These are phyloP conservation scores for Populus trichocarpa DNA, from an alignment of 441 rosid species.

Conservation along the genomic window DNA sequence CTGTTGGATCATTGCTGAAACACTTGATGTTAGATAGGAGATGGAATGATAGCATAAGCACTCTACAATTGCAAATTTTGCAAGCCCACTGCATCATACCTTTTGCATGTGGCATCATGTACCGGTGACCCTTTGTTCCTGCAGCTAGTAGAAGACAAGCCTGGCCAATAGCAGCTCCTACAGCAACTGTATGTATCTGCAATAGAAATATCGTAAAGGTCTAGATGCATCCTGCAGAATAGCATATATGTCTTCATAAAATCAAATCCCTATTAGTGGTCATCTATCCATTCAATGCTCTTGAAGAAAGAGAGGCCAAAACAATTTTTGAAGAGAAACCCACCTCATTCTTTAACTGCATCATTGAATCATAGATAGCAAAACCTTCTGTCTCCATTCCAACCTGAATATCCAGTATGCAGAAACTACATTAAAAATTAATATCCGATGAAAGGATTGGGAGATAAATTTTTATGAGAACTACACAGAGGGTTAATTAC, in stretches of 20 bases:
- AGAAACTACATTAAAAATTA: not conserved
- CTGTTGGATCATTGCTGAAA: slow-evolving; percentile 77
- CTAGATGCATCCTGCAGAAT: not conserved
- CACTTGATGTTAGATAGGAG: not conserved
- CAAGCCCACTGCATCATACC: slow-evolving; percentile 34
- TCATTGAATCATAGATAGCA: slow-evolving; percentile 82
- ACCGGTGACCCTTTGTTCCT: slow-evolving; percentile 75
- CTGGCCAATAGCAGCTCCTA: slow-evolving; percentile 79
- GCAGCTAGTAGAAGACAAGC: slow-evolving; percentile 83
- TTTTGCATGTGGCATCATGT: slow-evolving; percentile 88
- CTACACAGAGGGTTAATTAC: not conserved
- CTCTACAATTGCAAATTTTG: not conserved
- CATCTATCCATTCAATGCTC: not conserved
- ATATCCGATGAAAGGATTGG: not conserved
- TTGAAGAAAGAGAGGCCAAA: slow-evolving; percentile 1
- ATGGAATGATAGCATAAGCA: not conserved
- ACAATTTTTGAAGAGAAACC: slow-evolving; percentile 5
- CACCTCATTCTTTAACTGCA: slow-evolving; percentile 69
- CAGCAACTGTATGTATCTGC: slow-evolving; percentile 72
- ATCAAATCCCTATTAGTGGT: not conserved
- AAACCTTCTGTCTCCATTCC: slow-evolving; percentile 90
- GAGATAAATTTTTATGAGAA: not conserved
- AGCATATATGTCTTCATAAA: not conserved
- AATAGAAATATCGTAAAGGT: not conserved
- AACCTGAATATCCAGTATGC: slow-evolving; percentile 40